Percentiles rank a stretch among this genome's conserved stretches.
Evolutionary conservation across 768 basidiomycete genomes (phyloP).

Genomic region (Amanita polypyramis): DNA sequence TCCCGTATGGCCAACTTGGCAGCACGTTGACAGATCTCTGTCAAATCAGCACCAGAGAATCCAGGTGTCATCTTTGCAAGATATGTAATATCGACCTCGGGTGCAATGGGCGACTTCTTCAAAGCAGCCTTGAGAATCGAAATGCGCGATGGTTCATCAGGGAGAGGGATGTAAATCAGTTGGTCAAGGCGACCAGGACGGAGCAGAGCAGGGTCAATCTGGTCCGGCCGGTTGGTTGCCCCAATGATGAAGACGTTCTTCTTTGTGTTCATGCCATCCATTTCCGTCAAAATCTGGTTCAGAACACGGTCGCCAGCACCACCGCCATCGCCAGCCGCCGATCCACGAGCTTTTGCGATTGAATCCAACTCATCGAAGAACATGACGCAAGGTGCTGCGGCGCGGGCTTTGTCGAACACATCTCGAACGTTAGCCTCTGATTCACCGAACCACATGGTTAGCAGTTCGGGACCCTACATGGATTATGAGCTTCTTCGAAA

Average conservation of each 20-base stretch:
- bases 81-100: slow-evolving; percentile 76
- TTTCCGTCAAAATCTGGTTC: slow-evolving; percentile 95
- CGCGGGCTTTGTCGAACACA: slow-evolving; percentile 99
- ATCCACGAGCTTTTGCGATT: slow-evolving; percentile 92
- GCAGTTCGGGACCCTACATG: slow-evolving; percentile 79
- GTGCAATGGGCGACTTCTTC: slow-evolving; percentile 83
- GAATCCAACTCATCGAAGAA: slow-evolving; percentile 99
- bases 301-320: slow-evolving; percentile 97
- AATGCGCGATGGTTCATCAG: slow-evolving; percentile 85
- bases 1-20: slow-evolving; percentile 96
- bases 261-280: slow-evolving; percentile 98
- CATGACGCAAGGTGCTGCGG: slow-evolving; percentile 99
- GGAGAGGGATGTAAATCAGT: slow-evolving; percentile 97
- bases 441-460: slow-evolving; percentile 99
- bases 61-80: slow-evolving; percentile 91
- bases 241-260: slow-evolving; percentile 99
- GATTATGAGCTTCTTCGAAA: slow-evolving; percentile 10
- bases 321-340: slow-evolving; percentile 77
- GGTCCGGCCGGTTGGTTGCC: slow-evolving; percentile 93
- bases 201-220: slow-evolving; percentile 86
- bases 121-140: slow-evolving; percentile 88
- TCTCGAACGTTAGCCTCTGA: slow-evolving; percentile 99
- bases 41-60: slow-evolving; percentile 98
- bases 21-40: slow-evolving; percentile 97
- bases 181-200: slow-evolving; percentile 99